Evolutionary conservation across 176 grass and related monocot genomes (phyloP).

Genomic region (Alopecurus myosuroides): DNA sequence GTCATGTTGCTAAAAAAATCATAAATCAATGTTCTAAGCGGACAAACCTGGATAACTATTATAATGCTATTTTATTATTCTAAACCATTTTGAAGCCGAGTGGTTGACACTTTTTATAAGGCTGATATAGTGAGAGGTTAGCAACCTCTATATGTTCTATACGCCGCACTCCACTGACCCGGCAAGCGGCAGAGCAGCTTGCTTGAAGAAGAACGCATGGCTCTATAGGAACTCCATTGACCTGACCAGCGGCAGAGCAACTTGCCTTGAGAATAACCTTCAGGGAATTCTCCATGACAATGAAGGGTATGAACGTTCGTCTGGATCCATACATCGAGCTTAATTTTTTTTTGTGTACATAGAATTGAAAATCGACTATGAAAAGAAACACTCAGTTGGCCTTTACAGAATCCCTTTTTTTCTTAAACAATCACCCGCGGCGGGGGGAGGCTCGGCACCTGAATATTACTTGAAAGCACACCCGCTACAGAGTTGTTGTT

Average conservation of each 20-base stretch:
- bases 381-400: no score
- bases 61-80: background rate
- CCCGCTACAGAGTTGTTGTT: no score
- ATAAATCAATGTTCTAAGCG: background rate
- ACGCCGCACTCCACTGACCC: background rate
- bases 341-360: no score
- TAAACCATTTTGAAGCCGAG: background rate
- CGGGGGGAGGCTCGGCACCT: no score
- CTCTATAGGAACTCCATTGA: background rate
- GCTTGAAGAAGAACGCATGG: background rate
- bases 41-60: background rate
- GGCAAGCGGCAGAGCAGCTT: background rate
- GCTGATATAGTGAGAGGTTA: background rate
- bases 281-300: background rate
- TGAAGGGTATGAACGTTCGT: background rate
- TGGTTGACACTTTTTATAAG: background rate
- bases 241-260: background rate
- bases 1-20: background rate
- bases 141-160: background rate
- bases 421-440: no score
- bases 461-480: no score
- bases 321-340: background rate
- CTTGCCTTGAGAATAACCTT: background rate
- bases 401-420: no score
- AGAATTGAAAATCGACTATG: no score